Evolutionary conservation across 345 rosid genomes (phyloP).

Genomic region (Corymbia maculata): DNA sequence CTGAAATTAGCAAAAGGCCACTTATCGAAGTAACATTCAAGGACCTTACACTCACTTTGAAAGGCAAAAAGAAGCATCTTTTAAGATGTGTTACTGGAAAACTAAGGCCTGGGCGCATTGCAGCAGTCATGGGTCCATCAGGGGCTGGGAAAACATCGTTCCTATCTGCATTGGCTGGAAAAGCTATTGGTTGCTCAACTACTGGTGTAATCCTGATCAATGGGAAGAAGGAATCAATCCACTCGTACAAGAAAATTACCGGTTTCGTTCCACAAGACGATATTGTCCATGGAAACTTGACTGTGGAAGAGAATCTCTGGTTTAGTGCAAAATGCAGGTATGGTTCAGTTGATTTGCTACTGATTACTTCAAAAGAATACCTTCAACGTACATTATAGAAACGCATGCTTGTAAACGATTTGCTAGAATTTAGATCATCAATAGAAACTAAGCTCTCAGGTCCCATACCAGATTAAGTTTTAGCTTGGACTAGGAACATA

Average conservation of each 20-base stretch:
- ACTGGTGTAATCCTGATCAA: constrained; percentile 69
- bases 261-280: constrained; percentile 98
- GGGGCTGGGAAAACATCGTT: constrained; percentile 98
- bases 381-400: not conserved
- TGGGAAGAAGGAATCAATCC: constrained; percentile 62
- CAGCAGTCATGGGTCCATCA: constrained; percentile 98
- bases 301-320: constrained; percentile 96
- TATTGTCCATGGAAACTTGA: constrained; percentile 90
- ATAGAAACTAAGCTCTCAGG: not conserved
- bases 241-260: constrained; percentile 69
- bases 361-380: not conserved
- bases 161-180: constrained; percentile 82
- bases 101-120: constrained; percentile 69
- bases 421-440: not conserved
- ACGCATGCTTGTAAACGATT: not conserved
- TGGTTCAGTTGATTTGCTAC: not conserved
- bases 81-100: constrained; percentile 78
- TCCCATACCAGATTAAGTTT: not conserved
- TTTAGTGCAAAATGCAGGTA: constrained; percentile 89
- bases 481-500: not conserved
- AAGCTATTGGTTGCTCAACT: constrained; percentile 64
- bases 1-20: constrained; percentile 54
- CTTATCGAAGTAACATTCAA: constrained; percentile 67
- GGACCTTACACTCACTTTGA: constrained; percentile 74
- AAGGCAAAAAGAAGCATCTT: constrained; percentile 55